Evolutionary conservation across 345 rosid genomes (phyloP).

Genomic region (Hibiscus tridactylites): DNA sequence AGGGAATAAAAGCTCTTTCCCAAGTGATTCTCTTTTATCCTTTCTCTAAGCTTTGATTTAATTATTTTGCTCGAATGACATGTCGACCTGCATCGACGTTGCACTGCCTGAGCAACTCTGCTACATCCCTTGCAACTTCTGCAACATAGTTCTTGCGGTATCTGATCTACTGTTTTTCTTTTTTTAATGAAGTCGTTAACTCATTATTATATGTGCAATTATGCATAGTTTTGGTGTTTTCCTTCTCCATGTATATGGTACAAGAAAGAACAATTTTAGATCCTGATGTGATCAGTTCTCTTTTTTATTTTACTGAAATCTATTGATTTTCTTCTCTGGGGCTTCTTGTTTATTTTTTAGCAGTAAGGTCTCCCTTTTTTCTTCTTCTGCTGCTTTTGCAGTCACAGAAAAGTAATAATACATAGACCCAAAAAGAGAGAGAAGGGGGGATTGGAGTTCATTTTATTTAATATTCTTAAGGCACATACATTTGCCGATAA

Average conservation of each 20-base stretch:
- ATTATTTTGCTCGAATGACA: conserved; percentile 7
- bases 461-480: too few relatives aligned
- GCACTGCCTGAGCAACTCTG: conserved; percentile 68
- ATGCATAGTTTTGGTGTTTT: conserved; percentile 1
- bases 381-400: conserved; percentile 26
- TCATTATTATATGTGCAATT: too few relatives aligned
- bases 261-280: conserved; percentile 23
- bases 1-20: conserved; percentile 3
- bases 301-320: conserved; percentile 10
- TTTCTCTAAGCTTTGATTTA: neutral
- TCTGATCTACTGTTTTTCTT: neutral
- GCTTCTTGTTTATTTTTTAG: conserved; percentile 15
- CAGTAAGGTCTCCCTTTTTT: conserved; percentile 36
- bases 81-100: conserved; percentile 36
- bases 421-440: neutral
- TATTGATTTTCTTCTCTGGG: conserved; percentile 14
- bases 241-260: conserved; percentile 8
- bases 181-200: too few relatives aligned
- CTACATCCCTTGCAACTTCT: conserved; percentile 98
- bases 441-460: too few relatives aligned
- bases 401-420: conserved; percentile 34
- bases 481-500: too few relatives aligned
- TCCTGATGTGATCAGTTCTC: conserved; percentile 10
- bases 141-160: conserved; percentile 98
- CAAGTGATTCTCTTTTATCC: neutral